Evolutionary conservation across 1,284 basidiomycete species (phyloP).

Genomic region (Pyrrhoderma lamaoense): DNA sequence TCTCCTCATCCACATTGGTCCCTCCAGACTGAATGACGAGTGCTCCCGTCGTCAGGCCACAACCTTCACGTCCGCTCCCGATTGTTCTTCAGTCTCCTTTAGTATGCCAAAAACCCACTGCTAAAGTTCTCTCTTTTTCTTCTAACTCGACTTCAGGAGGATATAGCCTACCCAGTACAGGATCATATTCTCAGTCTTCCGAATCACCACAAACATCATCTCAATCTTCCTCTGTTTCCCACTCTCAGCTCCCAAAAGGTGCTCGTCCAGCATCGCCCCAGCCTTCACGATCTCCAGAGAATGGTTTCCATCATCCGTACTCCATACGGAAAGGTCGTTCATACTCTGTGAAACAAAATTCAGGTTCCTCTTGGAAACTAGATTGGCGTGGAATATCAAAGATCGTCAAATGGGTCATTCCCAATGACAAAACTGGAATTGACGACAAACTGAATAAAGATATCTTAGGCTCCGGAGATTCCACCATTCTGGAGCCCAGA

Average conservation of each 20-base stretch:
- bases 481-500: too few relatives aligned
- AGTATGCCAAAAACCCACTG: neutral
- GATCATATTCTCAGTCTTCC: conserved; percentile 12
- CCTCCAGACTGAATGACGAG: conserved; percentile 5
- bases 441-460: neutral
- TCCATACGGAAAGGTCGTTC: conserved; percentile 2
- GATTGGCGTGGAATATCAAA: conserved; percentile 18
- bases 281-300: neutral
- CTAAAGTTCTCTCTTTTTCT: conserved; percentile 6
- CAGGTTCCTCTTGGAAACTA: conserved; percentile 16
- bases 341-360: neutral
- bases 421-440: conserved; percentile 5
- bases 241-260: conserved; percentile 15
- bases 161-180: conserved; percentile 3
- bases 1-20: neutral
- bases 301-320: neutral
- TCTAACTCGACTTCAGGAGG: conserved; percentile 4
- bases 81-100: conserved; percentile 8
- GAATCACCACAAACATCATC: conserved; percentile 12
- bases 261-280: conserved; percentile 17
- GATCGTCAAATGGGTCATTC: conserved; percentile 15
- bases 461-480: neutral
- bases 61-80: conserved; percentile 10
- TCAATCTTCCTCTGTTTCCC: conserved; percentile 5
- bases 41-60: neutral